These are phyloP conservation scores for Arabidopsis thaliana DNA, from an alignment of 345 rosid species.

Conservation along the genomic window DNA sequence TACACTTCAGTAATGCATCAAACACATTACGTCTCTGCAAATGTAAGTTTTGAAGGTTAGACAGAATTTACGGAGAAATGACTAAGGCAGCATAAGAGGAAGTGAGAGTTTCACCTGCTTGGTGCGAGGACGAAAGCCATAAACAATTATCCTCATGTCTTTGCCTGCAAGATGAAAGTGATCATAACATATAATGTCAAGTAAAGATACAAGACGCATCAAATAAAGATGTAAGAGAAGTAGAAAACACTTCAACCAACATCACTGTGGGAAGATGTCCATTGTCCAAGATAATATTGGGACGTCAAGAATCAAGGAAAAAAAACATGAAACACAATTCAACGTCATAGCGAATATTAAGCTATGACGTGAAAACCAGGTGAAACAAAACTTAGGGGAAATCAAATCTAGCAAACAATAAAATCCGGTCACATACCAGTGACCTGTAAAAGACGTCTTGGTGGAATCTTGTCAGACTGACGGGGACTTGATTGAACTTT, in stretches of 20 bases:
- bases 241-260: conserved; percentile 21
- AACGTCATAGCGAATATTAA: not conserved
- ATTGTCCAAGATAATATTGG: conserved; percentile 12
- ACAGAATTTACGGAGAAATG: conserved; percentile 12
- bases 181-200: conserved; percentile 5
- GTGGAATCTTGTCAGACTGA: conserved; percentile 72
- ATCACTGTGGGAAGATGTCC: conserved; percentile 5
- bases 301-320: conserved; percentile 1
- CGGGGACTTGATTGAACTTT: conserved; percentile 74
- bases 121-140: conserved; percentile 86
- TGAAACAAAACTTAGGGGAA: conserved; percentile 3
- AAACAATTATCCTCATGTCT: conserved; percentile 93
- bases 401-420: not conserved
- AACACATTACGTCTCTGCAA: conserved; percentile 79
- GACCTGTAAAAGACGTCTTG: conserved; percentile 87
- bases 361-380: conserved; percentile 1
- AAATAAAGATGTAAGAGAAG: not conserved
- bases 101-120: conserved; percentile 66
- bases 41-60: conserved; percentile 9
- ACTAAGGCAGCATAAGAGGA: not conserved
- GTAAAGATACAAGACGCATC: conserved; percentile 3
- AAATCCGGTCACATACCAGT: conserved; percentile 60
- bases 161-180: conserved; percentile 64
- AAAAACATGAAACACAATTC: not conserved
- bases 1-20: conserved; percentile 65